These are phyloP conservation scores for Cudoniella acicularis DNA, from an alignment of 495 filamentous ascomycete genomes.

Conservation along the genomic window DNA sequence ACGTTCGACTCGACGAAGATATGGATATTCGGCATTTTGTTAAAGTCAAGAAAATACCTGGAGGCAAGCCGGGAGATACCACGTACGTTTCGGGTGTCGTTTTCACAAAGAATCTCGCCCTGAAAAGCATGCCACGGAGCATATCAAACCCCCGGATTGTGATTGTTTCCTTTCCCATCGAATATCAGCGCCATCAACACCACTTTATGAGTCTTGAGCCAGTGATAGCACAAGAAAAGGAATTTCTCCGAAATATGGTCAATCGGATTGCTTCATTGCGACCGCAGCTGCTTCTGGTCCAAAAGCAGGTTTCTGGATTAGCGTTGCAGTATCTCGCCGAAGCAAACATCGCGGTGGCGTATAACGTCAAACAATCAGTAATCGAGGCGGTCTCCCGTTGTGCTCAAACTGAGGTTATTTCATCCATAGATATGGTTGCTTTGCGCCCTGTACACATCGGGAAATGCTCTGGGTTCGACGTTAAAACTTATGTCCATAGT, in stretches of 20 bases:
- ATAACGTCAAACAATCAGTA: slow-evolving; percentile 94
- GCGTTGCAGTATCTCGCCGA: slow-evolving; percentile 83
- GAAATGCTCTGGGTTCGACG: slow-evolving; percentile 79
- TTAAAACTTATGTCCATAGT: slow-evolving; percentile 87
- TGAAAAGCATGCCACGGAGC: slow-evolving; percentile 91
- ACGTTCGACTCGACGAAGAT: slow-evolving; percentile 83
- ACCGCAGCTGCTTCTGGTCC: slow-evolving; percentile 81
- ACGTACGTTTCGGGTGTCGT: slow-evolving; percentile 93
- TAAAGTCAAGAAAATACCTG: slow-evolving; percentile 93
- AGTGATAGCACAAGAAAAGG: slow-evolving; percentile 93
- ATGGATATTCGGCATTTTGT: slow-evolving; percentile 99
- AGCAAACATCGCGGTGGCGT: slow-evolving; percentile 85
- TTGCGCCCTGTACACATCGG: slow-evolving; percentile 76
- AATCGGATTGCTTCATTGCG: slow-evolving; percentile 83
- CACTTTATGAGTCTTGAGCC: slow-evolving; percentile 99
- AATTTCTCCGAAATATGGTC: slow-evolving; percentile 89
- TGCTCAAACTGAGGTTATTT: slow-evolving; percentile 84
- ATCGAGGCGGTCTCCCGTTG: slow-evolving; percentile 92
- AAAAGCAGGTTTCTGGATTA: slow-evolving; percentile 85
- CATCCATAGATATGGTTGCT: slow-evolving; percentile 91
- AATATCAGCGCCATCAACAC: slow-evolving; percentile 87
- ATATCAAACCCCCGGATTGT: slow-evolving; percentile 82
- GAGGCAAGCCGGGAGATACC: slow-evolving; percentile 85
- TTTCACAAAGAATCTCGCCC: slow-evolving; percentile 92
- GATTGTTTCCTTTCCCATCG: slow-evolving; percentile 91